Conservation (phyloP, 1,284 basidiomycete species). For the Volvariella volvacea region DNA sequence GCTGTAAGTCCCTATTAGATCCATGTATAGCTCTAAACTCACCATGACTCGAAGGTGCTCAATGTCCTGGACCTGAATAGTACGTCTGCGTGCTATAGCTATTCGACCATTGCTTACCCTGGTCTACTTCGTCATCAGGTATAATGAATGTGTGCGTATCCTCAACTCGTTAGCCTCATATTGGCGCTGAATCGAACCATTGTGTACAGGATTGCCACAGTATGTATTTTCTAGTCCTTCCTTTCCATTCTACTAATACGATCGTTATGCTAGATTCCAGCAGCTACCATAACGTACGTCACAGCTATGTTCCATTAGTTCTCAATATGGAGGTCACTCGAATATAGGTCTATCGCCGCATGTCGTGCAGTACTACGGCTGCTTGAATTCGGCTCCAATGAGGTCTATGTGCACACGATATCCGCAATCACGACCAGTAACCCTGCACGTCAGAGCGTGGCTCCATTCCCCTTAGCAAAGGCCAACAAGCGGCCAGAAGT, state of each 20-base stretch:
- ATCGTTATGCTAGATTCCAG: slow-evolving; percentile 42
- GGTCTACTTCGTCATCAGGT: slow-evolving; percentile 24
- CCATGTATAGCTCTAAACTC: neutral
- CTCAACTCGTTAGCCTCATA: neutral
- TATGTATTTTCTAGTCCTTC: slow-evolving; percentile 15
- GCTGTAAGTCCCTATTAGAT: slow-evolving; percentile 37
- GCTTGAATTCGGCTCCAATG: slow-evolving; percentile 37
- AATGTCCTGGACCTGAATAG: slow-evolving; percentile 55
- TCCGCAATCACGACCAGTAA: slow-evolving; percentile 29
- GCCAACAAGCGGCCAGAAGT: slow-evolving; percentile 39
- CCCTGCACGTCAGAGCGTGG: slow-evolving; percentile 20
- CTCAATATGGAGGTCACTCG: slow-evolving; percentile 6
- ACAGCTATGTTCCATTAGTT: neutral
- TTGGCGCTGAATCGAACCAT: slow-evolving; percentile 6
- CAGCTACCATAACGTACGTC: slow-evolving; percentile 55
- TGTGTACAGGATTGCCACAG: slow-evolving; percentile 27
- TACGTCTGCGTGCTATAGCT: slow-evolving; percentile 26
- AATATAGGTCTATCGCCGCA: slow-evolving; percentile 49
- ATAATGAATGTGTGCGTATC: slow-evolving; percentile 60
- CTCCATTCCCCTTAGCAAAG: slow-evolving; percentile 17
- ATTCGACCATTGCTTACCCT: slow-evolving; percentile 3
- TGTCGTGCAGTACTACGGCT: slow-evolving; percentile 61
- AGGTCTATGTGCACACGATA: slow-evolving; percentile 42
- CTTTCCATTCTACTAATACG: slow-evolving; percentile 5
- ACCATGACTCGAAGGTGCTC: slow-evolving; percentile 28